These are phyloP conservation scores for Linnemannia zychae DNA, from an alignment of 192 early-diverging fungal genomes.

Conservation along the genomic window DNA sequence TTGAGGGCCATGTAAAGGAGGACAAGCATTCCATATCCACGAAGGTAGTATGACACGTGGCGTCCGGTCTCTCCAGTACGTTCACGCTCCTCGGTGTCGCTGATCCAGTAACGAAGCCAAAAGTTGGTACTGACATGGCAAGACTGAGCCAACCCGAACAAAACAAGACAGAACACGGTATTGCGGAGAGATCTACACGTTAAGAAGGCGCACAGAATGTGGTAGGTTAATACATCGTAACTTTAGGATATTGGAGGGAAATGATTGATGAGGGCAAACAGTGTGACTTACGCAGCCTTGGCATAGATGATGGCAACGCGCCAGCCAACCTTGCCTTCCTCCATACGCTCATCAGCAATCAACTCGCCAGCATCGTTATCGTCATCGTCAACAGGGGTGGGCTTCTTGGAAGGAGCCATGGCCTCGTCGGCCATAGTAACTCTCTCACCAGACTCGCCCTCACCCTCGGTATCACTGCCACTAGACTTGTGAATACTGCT, in stretches of 20 bases:
- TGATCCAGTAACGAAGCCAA: conserved; percentile 42
- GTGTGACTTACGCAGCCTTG: conserved; percentile 61
- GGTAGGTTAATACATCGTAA: neutral
- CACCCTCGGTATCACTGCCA: conserved; percentile 19
- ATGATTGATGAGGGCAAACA: no score
- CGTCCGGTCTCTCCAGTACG: conserved; percentile 10
- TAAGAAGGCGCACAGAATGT: no score
- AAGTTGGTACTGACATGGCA: conserved; percentile 41
- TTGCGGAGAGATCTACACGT: conserved; percentile 23
- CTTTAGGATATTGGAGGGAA: no score
- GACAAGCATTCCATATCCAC: conserved; percentile 26
- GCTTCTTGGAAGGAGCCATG: neutral
- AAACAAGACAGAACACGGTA: conserved; percentile 17
- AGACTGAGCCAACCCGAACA: conserved; percentile 15
- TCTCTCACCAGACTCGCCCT: neutral
- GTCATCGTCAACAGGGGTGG: neutral
- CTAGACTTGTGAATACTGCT: conserved; percentile 17
- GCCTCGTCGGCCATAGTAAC: conserved; percentile 16
- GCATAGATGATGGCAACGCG: conserved; percentile 81
- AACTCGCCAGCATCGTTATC: conserved; percentile 56
- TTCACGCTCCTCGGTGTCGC: conserved; percentile 16
- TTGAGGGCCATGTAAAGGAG: conserved; percentile 24
- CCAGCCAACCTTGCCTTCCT: conserved; percentile 83
- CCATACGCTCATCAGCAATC: conserved; percentile 85
- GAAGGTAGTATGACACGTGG: conserved; percentile 29